These are phyloP conservation scores for Coemansia furcata DNA, from an alignment of 192 early-diverging fungal genomes.

Conservation along the genomic window DNA sequence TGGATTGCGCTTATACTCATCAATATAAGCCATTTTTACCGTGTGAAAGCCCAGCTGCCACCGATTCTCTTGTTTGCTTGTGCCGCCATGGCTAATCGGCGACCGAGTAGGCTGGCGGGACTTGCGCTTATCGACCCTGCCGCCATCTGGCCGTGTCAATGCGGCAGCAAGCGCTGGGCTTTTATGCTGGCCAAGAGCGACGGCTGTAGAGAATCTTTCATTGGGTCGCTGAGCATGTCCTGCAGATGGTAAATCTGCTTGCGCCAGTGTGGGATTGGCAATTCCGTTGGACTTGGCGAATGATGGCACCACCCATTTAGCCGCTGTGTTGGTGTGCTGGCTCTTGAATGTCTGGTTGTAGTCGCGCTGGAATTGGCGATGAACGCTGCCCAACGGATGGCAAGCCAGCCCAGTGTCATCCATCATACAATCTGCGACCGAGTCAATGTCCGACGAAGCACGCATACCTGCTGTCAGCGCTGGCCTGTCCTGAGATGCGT, in stretches of 20 bases:
- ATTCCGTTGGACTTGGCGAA: neutral
- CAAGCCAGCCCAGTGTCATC: neutral
- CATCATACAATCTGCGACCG: neutral
- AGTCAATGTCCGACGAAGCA: neutral
- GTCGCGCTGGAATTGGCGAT: neutral
- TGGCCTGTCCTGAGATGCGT: slow-evolving; percentile 1
- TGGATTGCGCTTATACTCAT: slow-evolving; percentile 50
- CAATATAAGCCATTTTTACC: slow-evolving; percentile 25
- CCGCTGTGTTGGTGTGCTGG: neutral
- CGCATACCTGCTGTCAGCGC: neutral
- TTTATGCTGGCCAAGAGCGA: neutral
- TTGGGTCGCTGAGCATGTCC: neutral
- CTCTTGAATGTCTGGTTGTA: neutral
- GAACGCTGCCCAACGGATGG: neutral
- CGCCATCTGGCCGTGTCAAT: neutral
- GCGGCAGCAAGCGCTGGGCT: neutral
- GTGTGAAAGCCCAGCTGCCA: slow-evolving; percentile 14
- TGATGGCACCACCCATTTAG: neutral
- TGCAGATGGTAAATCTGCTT: neutral
- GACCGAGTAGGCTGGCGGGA: slow-evolving; percentile 34
- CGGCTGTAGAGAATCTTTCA: neutral
- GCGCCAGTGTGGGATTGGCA: neutral
- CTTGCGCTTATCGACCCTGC: slow-evolving; percentile 45
- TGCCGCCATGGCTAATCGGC: neutral
- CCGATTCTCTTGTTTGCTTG: neutral